A percentile compares a stretch with the other conserved stretches of the same genome.
Evolutionary conservation across 345 rosid genomes (phyloP).

Genomic region (Sisymbrium altissimum): DNA sequence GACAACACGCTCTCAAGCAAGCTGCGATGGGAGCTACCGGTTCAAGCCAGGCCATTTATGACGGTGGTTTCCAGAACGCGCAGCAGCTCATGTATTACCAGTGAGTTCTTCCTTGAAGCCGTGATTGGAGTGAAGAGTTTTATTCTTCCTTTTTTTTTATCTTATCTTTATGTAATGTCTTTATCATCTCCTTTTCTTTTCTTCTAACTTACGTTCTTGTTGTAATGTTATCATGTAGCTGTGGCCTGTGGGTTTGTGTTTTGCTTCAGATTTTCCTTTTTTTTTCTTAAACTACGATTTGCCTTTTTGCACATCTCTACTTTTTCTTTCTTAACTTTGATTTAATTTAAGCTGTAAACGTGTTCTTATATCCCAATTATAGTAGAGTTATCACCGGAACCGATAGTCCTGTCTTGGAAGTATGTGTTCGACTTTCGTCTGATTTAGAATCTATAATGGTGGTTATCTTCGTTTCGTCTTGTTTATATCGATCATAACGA

Average conservation of each 20-base stretch:
- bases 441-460: neutral
- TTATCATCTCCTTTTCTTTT: neutral
- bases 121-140: slow-evolving; percentile 4
- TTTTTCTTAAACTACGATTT: neutral
- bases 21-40: slow-evolving; percentile 75
- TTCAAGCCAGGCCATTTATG: slow-evolving; percentile 88
- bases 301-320: neutral
- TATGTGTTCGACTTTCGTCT: neutral
- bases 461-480: neutral
- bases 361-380: neutral
- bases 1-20: slow-evolving; percentile 78
- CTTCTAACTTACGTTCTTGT: slow-evolving; percentile 3
- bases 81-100: slow-evolving; percentile 97
- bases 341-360: neutral
- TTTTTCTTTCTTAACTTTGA: neutral
- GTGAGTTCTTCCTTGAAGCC: slow-evolving; percentile 32
- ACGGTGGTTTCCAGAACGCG: slow-evolving; percentile 84
- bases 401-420: neutral
- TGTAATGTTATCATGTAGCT: slow-evolving; percentile 22
- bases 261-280: neutral
- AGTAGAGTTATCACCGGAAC: neutral
- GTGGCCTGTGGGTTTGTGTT: slow-evolving; percentile 6
- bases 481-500: neutral
- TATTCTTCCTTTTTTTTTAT: neutral
- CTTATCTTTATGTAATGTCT: slow-evolving; percentile 2